Conservation (phyloP, 495 filamentous ascomycete genomes). For the Lindgomyces ingoldianus region DNA sequence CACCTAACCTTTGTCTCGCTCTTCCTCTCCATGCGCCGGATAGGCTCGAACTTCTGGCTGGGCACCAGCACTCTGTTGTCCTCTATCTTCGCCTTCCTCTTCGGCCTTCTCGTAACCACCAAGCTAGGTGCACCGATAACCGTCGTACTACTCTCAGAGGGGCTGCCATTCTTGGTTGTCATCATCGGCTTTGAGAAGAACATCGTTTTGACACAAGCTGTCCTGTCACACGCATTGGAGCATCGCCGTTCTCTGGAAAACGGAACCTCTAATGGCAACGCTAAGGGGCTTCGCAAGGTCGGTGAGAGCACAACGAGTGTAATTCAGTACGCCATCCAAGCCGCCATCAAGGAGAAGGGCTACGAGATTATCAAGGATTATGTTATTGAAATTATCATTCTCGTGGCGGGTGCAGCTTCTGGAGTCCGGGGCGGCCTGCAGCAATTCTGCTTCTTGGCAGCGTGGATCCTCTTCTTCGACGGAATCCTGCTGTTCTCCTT, state of each 20-base stretch:
- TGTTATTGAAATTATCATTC: conserved; percentile 81
- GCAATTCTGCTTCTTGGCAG: conserved; percentile 97
- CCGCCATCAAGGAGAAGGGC: conserved; percentile 85
- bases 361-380: conserved; percentile 93
- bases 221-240: conserved; percentile 79
- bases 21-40: conserved; percentile 92
- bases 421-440: conserved; percentile 93
- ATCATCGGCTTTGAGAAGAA: conserved; percentile 99
- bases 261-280: too few relatives aligned
- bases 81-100: conserved; percentile 91
- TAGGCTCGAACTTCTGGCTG: conserved; percentile 98
- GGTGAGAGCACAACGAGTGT: conserved; percentile 52
- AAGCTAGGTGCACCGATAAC: conserved; percentile 91
- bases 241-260: conserved; percentile 60
- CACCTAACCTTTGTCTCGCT: conserved; percentile 96
- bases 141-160: conserved; percentile 91
- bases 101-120: conserved; percentile 86
- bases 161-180: conserved; percentile 95
- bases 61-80: conserved; percentile 84
- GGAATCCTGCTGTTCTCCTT: conserved; percentile 94
- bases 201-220: conserved; percentile 90
- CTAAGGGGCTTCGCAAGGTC: too few relatives aligned
- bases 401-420: conserved; percentile 82
- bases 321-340: conserved; percentile 86
- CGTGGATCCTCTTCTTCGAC: conserved; percentile 97